These are phyloP conservation scores for Cardamine occulta DNA, from an alignment of 345 rosid species.

Conservation along the genomic window DNA sequence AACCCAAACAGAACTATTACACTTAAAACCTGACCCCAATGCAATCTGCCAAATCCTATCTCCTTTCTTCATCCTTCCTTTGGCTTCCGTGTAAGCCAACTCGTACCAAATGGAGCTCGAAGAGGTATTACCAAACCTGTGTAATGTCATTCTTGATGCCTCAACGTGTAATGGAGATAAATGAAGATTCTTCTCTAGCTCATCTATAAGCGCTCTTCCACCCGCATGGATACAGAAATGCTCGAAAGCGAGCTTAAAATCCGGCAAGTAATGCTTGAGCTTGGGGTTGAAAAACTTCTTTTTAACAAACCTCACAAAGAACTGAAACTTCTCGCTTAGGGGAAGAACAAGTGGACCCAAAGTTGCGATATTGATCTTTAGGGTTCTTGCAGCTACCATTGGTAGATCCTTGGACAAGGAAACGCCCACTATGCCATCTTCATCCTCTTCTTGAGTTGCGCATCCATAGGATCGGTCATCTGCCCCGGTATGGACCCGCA, in stretches of 20 bases:
- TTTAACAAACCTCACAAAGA: slow-evolving; percentile 47
- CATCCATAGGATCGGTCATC: slow-evolving; percentile 58
- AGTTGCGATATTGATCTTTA: slow-evolving; percentile 66
- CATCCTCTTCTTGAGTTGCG: slow-evolving; percentile 61
- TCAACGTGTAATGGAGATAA: slow-evolving; percentile 59
- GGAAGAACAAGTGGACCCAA: slow-evolving; percentile 75
- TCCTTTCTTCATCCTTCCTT: slow-evolving; percentile 61
- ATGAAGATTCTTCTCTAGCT: slow-evolving; percentile 59
- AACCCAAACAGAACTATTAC: slow-evolving; percentile 62
- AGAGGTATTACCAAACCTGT: slow-evolving; percentile 67
- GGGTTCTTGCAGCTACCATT: slow-evolving; percentile 63
- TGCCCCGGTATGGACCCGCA: slow-evolving; percentile 63
- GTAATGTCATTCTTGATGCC: slow-evolving; percentile 68
- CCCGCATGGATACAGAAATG: slow-evolving; percentile 75
- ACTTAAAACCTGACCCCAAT: slow-evolving; percentile 71
- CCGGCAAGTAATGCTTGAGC: slow-evolving; percentile 47
- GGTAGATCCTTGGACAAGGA: slow-evolving; percentile 64
- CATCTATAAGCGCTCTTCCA: slow-evolving; percentile 62
- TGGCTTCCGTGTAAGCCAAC: slow-evolving; percentile 59
- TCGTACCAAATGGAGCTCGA: slow-evolving; percentile 71
- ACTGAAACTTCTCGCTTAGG: slow-evolving; percentile 55
- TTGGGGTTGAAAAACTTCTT: slow-evolving; percentile 51
- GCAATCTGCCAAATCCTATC: slow-evolving; percentile 69
- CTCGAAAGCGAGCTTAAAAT: slow-evolving; percentile 70
- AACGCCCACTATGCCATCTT: slow-evolving; percentile 47